These are phyloP conservation scores for Penicillium verrucosum DNA, from an alignment of 2,329 filamentous ascomycete genomes.

Conservation along the genomic window DNA sequence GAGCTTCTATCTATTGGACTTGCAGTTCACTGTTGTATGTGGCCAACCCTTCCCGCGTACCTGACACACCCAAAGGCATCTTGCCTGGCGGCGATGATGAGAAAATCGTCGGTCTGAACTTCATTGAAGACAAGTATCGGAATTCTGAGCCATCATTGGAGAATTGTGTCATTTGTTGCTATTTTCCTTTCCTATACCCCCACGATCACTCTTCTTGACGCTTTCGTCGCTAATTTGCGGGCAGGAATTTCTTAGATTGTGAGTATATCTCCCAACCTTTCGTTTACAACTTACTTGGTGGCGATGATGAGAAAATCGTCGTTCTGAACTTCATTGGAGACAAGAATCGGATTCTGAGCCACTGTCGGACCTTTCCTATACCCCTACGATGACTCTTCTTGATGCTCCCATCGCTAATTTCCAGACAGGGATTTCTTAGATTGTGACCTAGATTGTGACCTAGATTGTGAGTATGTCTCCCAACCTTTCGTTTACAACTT, in stretches of 20 bases:
- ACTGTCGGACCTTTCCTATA: neutral
- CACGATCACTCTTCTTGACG: neutral
- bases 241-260: neutral
- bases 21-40: no score
- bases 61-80: neutral
- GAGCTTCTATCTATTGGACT: no score
- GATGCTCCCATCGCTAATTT: no score
- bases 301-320: neutral
- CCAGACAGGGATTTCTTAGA: no score
- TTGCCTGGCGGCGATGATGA: neutral
- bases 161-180: neutral
- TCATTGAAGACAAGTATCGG: neutral
- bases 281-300: neutral
- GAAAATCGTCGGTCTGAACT: neutral
- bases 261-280: neutral
- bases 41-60: no score
- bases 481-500: no score
- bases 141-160: neutral
- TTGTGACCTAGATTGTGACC: no score
- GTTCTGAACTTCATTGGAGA: neutral
- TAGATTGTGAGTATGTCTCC: no score
- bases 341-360: neutral
- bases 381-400: no score
- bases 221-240: neutral
- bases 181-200: no score